These are phyloP conservation scores for Aspergillus spinulosporus DNA, from an alignment of 2,329 filamentous ascomycete genomes.

Conservation along the genomic window DNA sequence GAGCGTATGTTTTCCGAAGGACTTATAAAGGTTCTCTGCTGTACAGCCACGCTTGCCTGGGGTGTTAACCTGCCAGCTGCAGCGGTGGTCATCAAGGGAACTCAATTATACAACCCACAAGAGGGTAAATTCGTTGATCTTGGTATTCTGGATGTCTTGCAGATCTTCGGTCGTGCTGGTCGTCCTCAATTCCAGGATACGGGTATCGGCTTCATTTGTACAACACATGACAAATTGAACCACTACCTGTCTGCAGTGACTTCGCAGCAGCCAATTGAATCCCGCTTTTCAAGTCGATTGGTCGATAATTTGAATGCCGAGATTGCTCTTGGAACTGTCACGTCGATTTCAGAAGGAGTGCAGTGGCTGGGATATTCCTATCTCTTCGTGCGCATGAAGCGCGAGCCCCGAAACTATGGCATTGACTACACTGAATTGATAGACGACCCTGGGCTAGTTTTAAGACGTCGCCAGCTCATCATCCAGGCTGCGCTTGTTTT, in stretches of 20 bases:
- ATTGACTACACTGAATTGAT: slow-evolving; percentile 91
- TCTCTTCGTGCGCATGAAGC: slow-evolving; percentile 92
- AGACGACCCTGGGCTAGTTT: slow-evolving; percentile 84
- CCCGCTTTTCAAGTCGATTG: slow-evolving; percentile 87
- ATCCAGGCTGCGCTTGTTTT: slow-evolving; percentile 84
- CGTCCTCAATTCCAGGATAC: slow-evolving; percentile 96
- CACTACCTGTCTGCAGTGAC: slow-evolving; percentile 94
- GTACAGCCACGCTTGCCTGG: slow-evolving; percentile 96
- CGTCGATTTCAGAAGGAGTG: slow-evolving; percentile 87
- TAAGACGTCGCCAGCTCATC: slow-evolving; percentile 78
- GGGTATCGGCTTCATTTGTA: slow-evolving; percentile 97
- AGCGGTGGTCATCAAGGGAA: slow-evolving; percentile 96
- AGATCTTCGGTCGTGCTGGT: slow-evolving; percentile 97
- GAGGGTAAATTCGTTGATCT: slow-evolving; percentile 96
- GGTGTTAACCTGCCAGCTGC: slow-evolving; percentile 97
- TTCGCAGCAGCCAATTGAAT: slow-evolving; percentile 94
- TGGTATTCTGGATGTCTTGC: slow-evolving; percentile 92
- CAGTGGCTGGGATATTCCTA: slow-evolving; percentile 99
- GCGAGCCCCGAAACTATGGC: slow-evolving; percentile 86
- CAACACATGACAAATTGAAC: slow-evolving; percentile 85
- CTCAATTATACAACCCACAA: slow-evolving; percentile 92
- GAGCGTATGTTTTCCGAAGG: slow-evolving; percentile 88
- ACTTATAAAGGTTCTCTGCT: slow-evolving; percentile 95
- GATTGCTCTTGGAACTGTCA: slow-evolving; percentile 89
- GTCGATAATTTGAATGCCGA: slow-evolving; percentile 98